These are phyloP conservation scores for Hansfordia pulvinata DNA, from an alignment of 2,329 filamentous ascomycete species.

Conservation along the genomic window DNA sequence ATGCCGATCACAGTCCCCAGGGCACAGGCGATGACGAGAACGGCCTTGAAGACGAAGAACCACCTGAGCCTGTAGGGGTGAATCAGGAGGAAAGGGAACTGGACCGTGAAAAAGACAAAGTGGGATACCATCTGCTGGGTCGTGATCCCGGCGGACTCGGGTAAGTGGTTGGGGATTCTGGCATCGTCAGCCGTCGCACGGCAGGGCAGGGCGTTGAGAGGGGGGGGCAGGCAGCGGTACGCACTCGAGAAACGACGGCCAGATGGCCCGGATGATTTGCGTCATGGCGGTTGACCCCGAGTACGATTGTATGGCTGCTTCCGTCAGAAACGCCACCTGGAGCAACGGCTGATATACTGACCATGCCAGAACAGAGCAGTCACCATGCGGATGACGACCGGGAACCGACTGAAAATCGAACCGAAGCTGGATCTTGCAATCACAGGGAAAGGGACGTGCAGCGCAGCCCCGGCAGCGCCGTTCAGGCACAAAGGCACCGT, in stretches of 20 bases:
- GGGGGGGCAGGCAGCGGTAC: too few species aligned
- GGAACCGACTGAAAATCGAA: constrained; percentile 16
- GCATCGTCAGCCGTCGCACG: too few species aligned
- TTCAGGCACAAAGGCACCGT: constrained; percentile 31
- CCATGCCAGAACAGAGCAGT: constrained; percentile 28
- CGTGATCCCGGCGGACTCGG: constrained; percentile 35
- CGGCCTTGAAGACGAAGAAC: constrained; percentile 30
- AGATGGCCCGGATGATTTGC: constrained; percentile 29
- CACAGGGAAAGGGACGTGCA: constrained; percentile 24
- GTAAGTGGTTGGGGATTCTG: constrained; percentile 36
- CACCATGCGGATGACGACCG: constrained; percentile 25
- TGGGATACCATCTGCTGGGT: constrained; percentile 41
- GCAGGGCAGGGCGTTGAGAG: too few species aligned
- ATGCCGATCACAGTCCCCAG: constrained; percentile 44
- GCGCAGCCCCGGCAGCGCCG: constrained; percentile 18
- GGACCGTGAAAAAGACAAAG: constrained; percentile 42
- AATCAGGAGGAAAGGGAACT: constrained; percentile 39
- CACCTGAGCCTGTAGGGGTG: constrained; percentile 38
- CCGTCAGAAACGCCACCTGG: constrained; percentile 27
- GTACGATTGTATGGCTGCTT: constrained; percentile 28
- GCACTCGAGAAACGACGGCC: too few species aligned
- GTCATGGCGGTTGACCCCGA: too few species aligned
- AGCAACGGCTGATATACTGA: constrained; percentile 27
- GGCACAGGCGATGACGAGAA: constrained; percentile 32
- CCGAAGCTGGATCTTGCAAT: constrained; percentile 28